Evolutionary conservation across 495 filamentous ascomycete species (phyloP), one percentile per base, ranked within the genome.

Genomic region (Niebla homalea): DNA sequence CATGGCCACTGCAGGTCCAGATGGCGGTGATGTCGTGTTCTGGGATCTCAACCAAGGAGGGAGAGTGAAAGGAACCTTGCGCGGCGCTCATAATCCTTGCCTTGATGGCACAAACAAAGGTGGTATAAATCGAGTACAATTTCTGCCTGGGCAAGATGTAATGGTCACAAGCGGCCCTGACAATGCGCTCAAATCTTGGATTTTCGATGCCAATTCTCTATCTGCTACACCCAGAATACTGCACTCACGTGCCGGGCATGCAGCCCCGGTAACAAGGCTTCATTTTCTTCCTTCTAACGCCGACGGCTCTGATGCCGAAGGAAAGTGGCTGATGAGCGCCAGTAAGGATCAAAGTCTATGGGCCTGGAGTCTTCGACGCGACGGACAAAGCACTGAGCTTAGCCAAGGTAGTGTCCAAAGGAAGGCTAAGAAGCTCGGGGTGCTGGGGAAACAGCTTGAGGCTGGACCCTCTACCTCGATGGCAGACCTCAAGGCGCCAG

Each of bases 11-110:
- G 80, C 80, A 12, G 81, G 80, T 11, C 62, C 67, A 26, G 69
- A 72, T 5, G 85, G 73, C 56, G 88, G 90, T 14, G 89, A 96
- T 67, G 77, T 97, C 38, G 94, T 86, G 1, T 77, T 99, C 52
- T 99, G 93, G 93, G 90, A 97, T 64, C 72, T 99, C 44, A 92
- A 94, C 55, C 72, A 84, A 18, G 89, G 87, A 2, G 87, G 88
- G 4, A 77, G 84, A 49, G 76, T 92, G 46, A 81, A 79, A 61
- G 89, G 89, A 19, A 71, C 89, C 12, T 73, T 97, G 22, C 80
- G 88, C 44, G 81, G 83, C 19, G 92, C 89, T 4, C 92, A 99
- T 62, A 81, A 84, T 57, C 78, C 84, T 12, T 79, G 83, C 3
- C 74, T 76, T 7, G 59, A 66, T 19, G 66, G 65, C 20, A 81